Percentiles rank a stretch among this genome's conserved stretches.
These are phyloP conservation scores for Serendipita indica DNA, from an alignment of 768 basidiomycete genomes.

Conservation along the genomic window DNA sequence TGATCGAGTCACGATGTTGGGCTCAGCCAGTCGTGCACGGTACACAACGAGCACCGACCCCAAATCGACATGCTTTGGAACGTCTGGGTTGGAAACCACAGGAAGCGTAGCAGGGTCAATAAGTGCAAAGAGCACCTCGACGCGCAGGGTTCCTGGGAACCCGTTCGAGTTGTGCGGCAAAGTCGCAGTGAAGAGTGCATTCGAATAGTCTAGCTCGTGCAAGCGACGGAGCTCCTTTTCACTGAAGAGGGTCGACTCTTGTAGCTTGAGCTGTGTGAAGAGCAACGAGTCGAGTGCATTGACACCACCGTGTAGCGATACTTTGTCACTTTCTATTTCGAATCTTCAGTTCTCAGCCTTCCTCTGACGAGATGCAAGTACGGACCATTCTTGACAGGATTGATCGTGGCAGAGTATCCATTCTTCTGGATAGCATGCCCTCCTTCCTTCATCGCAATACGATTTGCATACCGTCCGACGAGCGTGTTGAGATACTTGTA, in stretches of 20 bases:
- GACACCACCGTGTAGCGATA: slow-evolving; percentile 61
- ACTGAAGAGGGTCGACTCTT: slow-evolving; percentile 12
- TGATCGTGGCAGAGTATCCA: slow-evolving; percentile 34
- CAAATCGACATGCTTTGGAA: slow-evolving; percentile 29
- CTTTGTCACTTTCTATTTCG: slow-evolving; percentile 22
- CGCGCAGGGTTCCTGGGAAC: slow-evolving; percentile 43
- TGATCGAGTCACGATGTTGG: slow-evolving; percentile 44
- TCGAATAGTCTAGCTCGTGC: slow-evolving; percentile 35
- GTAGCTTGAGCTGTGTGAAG: slow-evolving; percentile 34
- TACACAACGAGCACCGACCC: slow-evolving; percentile 57
- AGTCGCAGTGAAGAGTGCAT: slow-evolving; percentile 36
- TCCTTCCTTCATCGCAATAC: slow-evolving; percentile 40
- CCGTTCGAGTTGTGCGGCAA: slow-evolving; percentile 50
- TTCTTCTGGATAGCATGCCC: slow-evolving; percentile 38
- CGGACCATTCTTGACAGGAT: slow-evolving; percentile 28
- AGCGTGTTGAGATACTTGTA: slow-evolving; percentile 62
- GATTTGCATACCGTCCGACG: slow-evolving; percentile 59
- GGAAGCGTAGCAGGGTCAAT: slow-evolving; percentile 25
- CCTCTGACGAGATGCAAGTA: background rate
- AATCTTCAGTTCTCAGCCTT: background rate
- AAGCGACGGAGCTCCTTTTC: slow-evolving; percentile 22
- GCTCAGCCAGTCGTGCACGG: slow-evolving; percentile 42
- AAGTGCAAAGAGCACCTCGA: slow-evolving; percentile 43
- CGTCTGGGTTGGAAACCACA: slow-evolving; percentile 14
- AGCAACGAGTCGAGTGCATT: slow-evolving; percentile 43